phyloP scores from a whole-genome alignment of 2,329 filamentous ascomycete genomes.

The Cladosporium austrohemisphaericum region DNA sequence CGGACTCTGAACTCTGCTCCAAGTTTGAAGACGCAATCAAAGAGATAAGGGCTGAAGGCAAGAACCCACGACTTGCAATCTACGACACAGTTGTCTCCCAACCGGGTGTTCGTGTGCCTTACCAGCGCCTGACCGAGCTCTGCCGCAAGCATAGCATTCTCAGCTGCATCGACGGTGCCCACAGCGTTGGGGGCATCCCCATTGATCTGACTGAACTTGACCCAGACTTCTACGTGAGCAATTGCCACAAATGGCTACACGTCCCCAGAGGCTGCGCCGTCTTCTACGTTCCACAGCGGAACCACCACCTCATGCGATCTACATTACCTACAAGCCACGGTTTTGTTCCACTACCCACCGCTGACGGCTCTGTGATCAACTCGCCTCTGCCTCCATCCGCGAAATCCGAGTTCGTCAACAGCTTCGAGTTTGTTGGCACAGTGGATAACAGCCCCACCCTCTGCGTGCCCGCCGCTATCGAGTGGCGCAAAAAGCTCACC shows the following conservation, averaged over 20 bases:
- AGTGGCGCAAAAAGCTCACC: constrained; percentile 57
- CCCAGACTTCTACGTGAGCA: constrained; percentile 82
- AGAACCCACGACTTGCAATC: constrained; percentile 63
- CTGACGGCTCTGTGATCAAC: constrained; percentile 20
- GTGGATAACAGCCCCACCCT: constrained; percentile 68
- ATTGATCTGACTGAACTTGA: constrained; percentile 64
- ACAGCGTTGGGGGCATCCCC: constrained; percentile 74
- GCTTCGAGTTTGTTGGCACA: constrained; percentile 76
- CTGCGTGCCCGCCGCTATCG: constrained; percentile 66
- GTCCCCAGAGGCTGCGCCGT: constrained; percentile 76
- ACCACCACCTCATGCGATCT: constrained; percentile 70
- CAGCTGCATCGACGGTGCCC: constrained; percentile 78
- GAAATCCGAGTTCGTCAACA: constrained; percentile 61
- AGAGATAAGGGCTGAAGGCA: constrained; percentile 52
- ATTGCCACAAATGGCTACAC: constrained; percentile 88
- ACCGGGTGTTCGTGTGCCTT: constrained; percentile 77
- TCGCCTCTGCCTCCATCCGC: constrained; percentile 40
- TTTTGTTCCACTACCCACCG: constrained; percentile 52
- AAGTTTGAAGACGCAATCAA: constrained; percentile 59
- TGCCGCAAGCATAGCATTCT: constrained; percentile 67
- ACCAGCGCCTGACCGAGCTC: constrained; percentile 59
- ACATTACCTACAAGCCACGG: constrained; percentile 79
- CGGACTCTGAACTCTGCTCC: constrained; percentile 62
- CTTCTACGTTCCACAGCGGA: constrained; percentile 71
- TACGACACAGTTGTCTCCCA: constrained; percentile 79